Evolutionary conservation across 2,329 filamentous ascomycete species (phyloP).

Genomic region (Cordyceps farinosa): DNA sequence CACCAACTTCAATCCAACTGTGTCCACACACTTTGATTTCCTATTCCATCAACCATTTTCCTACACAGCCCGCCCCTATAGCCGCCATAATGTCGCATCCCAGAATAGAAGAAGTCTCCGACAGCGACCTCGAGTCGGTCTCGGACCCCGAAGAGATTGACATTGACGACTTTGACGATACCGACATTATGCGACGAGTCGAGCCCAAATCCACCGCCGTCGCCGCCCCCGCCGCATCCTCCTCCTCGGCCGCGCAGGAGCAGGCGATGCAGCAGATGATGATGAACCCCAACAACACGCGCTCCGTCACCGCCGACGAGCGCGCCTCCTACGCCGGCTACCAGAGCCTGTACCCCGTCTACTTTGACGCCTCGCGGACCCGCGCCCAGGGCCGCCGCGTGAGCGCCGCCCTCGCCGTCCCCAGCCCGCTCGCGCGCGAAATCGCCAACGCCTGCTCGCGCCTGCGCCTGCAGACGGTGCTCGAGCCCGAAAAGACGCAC

Average conservation of each 20-base stretch:
- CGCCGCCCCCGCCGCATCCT: conserved; percentile 23
- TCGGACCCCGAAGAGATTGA: conserved; percentile 88
- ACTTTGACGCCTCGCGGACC: conserved; percentile 77
- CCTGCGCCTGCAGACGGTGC: conserved; percentile 68
- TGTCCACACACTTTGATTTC: neutral
- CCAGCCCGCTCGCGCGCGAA: conserved; percentile 82
- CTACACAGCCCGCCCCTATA: neutral
- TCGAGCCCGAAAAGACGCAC: conserved; percentile 89
- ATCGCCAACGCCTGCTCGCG: conserved; percentile 80
- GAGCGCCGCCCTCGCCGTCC: conserved; percentile 64
- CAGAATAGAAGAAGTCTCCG: conserved; percentile 87
- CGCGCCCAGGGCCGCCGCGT: conserved; percentile 82
- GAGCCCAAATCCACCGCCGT: conserved; percentile 30
- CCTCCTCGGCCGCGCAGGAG: conserved; percentile 28
- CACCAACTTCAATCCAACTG: conserved; percentile 13
- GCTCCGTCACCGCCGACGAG: conserved; percentile 40
- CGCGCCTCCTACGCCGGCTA: conserved; percentile 65
- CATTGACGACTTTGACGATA: conserved; percentile 61
- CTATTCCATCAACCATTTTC: neutral
- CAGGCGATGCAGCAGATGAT: conserved; percentile 27
- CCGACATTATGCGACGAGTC: conserved; percentile 52
- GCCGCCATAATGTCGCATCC: conserved; percentile 69
- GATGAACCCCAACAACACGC: conserved; percentile 23
- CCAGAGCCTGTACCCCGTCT: conserved; percentile 90
- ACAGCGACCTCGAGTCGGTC: conserved; percentile 61